phyloP scores from a whole-genome alignment of 495 filamentous ascomycete species.

The Thermothielavioides terrestris region DNA sequence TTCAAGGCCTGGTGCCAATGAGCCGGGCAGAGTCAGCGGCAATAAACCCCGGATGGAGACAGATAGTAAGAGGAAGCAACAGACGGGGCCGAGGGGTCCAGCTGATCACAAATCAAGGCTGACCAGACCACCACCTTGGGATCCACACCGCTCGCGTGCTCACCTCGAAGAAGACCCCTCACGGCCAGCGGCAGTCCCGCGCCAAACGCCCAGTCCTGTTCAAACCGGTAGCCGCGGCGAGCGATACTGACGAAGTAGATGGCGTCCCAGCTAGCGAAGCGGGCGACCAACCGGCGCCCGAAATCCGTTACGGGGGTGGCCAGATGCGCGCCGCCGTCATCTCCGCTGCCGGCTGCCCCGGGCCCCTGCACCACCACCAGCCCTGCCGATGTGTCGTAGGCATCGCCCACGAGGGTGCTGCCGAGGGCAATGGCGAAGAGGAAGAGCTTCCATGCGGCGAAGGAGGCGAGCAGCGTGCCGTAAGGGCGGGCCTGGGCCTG shows the following conservation, averaged over 20 bases:
- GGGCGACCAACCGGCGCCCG: slow-evolving; percentile 25
- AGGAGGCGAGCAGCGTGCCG: slow-evolving; percentile 29
- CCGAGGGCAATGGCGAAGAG: slow-evolving; percentile 55
- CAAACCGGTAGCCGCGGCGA: slow-evolving; percentile 66
- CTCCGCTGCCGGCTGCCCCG: slow-evolving; percentile 29
- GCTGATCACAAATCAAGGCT: background rate
- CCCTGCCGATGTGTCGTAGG: slow-evolving; percentile 83
- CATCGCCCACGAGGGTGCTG: slow-evolving; percentile 50
- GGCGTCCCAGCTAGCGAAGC: slow-evolving; percentile 81
- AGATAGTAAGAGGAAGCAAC: background rate
- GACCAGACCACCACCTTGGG: background rate
- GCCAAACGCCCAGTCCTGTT: slow-evolving; percentile 97
- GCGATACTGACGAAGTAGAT: slow-evolving; percentile 73
- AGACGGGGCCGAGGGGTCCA: too few species aligned
- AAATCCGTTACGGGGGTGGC: slow-evolving; percentile 35
- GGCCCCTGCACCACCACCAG: slow-evolving; percentile 30
- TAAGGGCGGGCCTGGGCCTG: slow-evolving; percentile 15
- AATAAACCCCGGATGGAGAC: background rate
- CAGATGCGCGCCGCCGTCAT: slow-evolving; percentile 50
- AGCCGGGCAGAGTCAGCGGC: background rate
- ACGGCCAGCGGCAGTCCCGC: slow-evolving; percentile 53
- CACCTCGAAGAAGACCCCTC: slow-evolving; percentile 26
- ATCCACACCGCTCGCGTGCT: background rate
- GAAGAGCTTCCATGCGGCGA: slow-evolving; percentile 62
- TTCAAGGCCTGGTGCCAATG: background rate